A percentile compares a stretch with the other conserved stretches of the same genome.
These are phyloP conservation scores for Closterium sp. DNA, from an alignment of 139 green algal genomes.

Conservation along the genomic window DNA sequence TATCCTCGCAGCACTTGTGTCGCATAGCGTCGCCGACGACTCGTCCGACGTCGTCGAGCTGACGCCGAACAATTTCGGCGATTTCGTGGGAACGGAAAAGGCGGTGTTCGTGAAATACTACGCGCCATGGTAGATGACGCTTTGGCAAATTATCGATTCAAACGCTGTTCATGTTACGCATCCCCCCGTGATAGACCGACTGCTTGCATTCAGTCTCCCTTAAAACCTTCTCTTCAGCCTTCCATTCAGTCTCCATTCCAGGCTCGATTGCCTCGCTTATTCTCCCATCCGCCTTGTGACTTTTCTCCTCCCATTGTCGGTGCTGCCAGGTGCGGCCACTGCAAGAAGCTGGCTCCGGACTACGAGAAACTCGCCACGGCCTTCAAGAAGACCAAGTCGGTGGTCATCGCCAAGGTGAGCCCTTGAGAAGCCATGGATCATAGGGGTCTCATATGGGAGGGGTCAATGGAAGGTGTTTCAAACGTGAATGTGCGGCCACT, in stretches of 20 bases:
- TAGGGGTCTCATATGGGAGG: no score
- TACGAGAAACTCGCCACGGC: constrained; percentile 37
- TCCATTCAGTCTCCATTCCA: no score
- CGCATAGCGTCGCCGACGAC: neutral
- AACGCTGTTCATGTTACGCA: no score
- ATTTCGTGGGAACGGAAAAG: constrained; percentile 35
- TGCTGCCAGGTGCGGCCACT: constrained; percentile 44
- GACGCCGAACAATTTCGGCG: constrained; percentile 47
- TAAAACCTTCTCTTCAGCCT: no score
- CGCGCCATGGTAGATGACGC: constrained; percentile 31
- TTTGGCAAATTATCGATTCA: no score
- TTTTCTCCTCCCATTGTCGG: neutral
- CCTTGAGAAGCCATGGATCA: no score
- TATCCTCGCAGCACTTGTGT: neutral
- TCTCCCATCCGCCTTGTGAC: neutral
- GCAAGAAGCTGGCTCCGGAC: constrained; percentile 52
- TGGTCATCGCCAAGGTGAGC: constrained; percentile 45
- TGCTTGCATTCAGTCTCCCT: neutral
- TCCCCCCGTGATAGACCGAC: no score
- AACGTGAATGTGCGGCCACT: constrained; percentile 35
- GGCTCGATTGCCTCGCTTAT: no score
- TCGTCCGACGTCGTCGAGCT: constrained; percentile 32
- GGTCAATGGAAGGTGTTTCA: no score
- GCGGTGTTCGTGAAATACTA: constrained; percentile 48
- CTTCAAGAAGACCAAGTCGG: constrained; percentile 34